phyloP scores from a whole-genome alignment of 108 stramenopile genomes.

The Phaeodactylum tricornutum region DNA sequence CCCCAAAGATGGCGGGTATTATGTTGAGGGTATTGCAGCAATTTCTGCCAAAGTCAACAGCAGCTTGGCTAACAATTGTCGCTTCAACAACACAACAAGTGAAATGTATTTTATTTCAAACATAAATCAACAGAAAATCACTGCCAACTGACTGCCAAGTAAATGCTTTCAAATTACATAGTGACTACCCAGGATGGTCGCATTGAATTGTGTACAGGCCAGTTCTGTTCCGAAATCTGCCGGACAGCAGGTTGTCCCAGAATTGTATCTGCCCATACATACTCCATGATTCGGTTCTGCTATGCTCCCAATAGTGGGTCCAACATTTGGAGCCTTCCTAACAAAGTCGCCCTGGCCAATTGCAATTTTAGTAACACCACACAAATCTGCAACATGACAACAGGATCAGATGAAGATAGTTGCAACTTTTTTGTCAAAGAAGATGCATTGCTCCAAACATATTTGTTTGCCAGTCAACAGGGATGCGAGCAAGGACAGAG shows the following conservation, averaged over 20 bases:
- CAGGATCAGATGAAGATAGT: too few relatives aligned
- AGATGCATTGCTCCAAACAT: background rate
- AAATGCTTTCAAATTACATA: too few relatives aligned
- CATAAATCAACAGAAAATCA: too few relatives aligned
- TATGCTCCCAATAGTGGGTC: background rate
- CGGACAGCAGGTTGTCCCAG: background rate
- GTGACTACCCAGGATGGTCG: too few relatives aligned
- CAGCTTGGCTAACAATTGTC: background rate
- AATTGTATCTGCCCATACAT: background rate
- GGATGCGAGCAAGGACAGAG: slow-evolving; percentile 1
- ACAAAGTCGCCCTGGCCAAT: background rate
- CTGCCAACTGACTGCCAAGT: too few relatives aligned
- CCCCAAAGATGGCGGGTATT: slow-evolving; percentile 3
- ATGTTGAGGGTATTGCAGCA: background rate
- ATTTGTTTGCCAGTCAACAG: slow-evolving; percentile 1
- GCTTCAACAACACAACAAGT: too few relatives aligned
- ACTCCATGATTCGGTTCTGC: slow-evolving; percentile 1
- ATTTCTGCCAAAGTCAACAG: background rate
- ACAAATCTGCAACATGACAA: too few relatives aligned
- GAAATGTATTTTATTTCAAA: too few relatives aligned
- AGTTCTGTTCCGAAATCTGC: too few relatives aligned
- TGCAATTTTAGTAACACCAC: too few relatives aligned
- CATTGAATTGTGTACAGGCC: too few relatives aligned
- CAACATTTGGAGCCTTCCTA: background rate
- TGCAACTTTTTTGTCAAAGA: too few relatives aligned